phyloP scores from a whole-genome alignment of 2,329 filamentous ascomycete genomes.

The Pseudogymnoascus pannorum region DNA sequence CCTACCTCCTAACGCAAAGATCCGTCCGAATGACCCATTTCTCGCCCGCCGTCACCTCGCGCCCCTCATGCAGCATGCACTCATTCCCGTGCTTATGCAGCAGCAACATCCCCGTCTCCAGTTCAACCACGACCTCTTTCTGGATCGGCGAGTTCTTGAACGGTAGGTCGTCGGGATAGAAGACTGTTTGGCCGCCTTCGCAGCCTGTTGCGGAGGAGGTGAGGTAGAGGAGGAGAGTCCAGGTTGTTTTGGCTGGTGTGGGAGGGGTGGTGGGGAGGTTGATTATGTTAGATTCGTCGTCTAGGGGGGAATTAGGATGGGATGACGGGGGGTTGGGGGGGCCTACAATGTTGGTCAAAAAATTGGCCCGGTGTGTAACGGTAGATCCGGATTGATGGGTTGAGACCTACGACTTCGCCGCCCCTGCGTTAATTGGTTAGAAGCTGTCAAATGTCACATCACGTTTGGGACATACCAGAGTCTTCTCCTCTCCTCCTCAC shows the following conservation, averaged over 20 bases:
- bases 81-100: conserved; percentile 84
- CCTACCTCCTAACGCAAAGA: conserved; percentile 55
- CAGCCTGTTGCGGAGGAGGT: conserved; percentile 70
- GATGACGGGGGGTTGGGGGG: not conserved
- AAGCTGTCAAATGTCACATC: conserved; percentile 2
- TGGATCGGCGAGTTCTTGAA: conserved; percentile 37
- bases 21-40: conserved; percentile 90
- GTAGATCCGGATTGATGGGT: conserved; percentile 84
- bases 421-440: conserved; percentile 52
- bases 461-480: conserved; percentile 22
- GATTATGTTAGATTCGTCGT: conserved; percentile 79
- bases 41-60: conserved; percentile 70
- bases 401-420: conserved; percentile 74
- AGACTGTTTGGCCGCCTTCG: conserved; percentile 81
- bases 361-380: conserved; percentile 81
- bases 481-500: conserved; percentile 20
- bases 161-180: conserved; percentile 63
- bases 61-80: conserved; percentile 84
- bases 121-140: conserved; percentile 62
- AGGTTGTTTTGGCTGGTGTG: conserved; percentile 66
- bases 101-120: conserved; percentile 78
- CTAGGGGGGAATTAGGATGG: conserved; percentile 35
- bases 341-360: conserved; percentile 85
- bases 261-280: conserved; percentile 42
- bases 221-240: conserved; percentile 85